A percentile compares a stretch with the other conserved stretches of the same genome.
These are phyloP conservation scores for Schwanniomyces occidentalis DNA, from an alignment of 805 yeast genomes.

Conservation along the genomic window DNA sequence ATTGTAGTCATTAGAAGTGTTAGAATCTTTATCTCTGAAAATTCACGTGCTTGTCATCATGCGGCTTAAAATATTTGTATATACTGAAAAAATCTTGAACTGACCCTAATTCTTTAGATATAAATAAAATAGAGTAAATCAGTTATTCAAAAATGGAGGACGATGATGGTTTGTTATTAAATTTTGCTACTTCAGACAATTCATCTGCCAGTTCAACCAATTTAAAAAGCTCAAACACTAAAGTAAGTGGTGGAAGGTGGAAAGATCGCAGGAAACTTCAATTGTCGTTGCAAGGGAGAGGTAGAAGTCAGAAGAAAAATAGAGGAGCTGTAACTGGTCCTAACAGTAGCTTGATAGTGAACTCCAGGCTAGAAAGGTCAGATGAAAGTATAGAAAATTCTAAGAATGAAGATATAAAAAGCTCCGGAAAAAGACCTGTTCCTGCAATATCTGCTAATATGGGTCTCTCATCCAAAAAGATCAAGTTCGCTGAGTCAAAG, in stretches of 20 bases:
- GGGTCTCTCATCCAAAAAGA: slow-evolving; percentile 30
- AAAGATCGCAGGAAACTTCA: slow-evolving; percentile 71
- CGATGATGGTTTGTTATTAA: slow-evolving; percentile 76
- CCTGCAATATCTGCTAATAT: neutral
- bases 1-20: too few relatives aligned
- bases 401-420: neutral
- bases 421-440: slow-evolving; percentile 10
- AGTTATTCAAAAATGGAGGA: slow-evolving; percentile 25
- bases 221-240: slow-evolving; percentile 23
- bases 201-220: slow-evolving; percentile 20
- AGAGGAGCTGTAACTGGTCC: slow-evolving; percentile 29
- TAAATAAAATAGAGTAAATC: neutral
- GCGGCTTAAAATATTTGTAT: slow-evolving; percentile 7
- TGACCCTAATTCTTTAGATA: too few relatives aligned
- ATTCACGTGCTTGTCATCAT: slow-evolving; percentile 11
- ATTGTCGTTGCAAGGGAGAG: slow-evolving; percentile 49
- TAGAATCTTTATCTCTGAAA: too few relatives aligned
- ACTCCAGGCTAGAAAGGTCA: neutral
- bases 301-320: slow-evolving; percentile 18
- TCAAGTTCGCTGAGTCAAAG: slow-evolving; percentile 46
- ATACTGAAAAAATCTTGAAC: slow-evolving; percentile 1
- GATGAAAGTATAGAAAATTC: slow-evolving; percentile 2
- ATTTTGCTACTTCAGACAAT: slow-evolving; percentile 52
- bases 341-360: slow-evolving; percentile 25
- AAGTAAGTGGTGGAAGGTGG: slow-evolving; percentile 77